Conservation (phyloP, 2,329 filamentous ascomycete species). For the Cryphonectria carpinicola region DNA sequence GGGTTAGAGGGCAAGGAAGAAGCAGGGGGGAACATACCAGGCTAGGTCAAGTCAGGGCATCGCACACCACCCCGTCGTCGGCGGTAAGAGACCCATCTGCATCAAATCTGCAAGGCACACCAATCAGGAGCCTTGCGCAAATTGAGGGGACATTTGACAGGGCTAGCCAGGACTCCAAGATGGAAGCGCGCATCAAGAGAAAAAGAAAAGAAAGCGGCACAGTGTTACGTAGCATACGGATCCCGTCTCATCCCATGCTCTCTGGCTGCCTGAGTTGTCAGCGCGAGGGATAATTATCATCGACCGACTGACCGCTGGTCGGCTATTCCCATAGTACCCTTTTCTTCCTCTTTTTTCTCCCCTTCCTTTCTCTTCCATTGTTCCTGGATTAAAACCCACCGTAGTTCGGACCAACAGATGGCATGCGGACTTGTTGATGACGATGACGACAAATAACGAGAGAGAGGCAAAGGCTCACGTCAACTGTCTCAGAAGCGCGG, state of each 20-base stretch:
- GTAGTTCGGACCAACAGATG: not conserved
- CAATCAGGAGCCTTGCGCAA: slow-evolving; percentile 28
- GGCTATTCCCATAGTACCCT: not conserved
- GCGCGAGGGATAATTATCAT: not conserved
- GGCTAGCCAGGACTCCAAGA: not conserved
- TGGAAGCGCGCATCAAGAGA: not conserved
- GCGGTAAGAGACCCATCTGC: slow-evolving; percentile 2
- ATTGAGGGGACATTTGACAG: slow-evolving; percentile 20
- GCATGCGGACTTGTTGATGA: not conserved
- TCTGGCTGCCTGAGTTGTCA: not conserved
- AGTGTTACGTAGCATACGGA: not conserved
- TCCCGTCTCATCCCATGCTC: not conserved
- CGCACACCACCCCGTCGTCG: slow-evolving; percentile 8
- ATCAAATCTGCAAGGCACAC: slow-evolving; percentile 29
- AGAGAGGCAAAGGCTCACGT: not conserved
- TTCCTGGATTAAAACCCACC: not conserved
- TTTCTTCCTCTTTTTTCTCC: not conserved
- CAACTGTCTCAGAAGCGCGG: slow-evolving; percentile 7
- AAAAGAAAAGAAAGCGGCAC: not conserved
- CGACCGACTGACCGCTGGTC: not conserved
- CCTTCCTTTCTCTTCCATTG: not conserved
- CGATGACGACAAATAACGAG: not conserved
- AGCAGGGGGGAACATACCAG: not conserved
- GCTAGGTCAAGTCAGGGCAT: slow-evolving; percentile 22
- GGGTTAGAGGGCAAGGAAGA: slow-evolving; percentile 9